Percentiles rank a stretch among this genome's conserved stretches.
These are phyloP conservation scores for Volvariella surrecta DNA, from an alignment of 1,284 basidiomycete genomes.

Conservation along the genomic window DNA sequence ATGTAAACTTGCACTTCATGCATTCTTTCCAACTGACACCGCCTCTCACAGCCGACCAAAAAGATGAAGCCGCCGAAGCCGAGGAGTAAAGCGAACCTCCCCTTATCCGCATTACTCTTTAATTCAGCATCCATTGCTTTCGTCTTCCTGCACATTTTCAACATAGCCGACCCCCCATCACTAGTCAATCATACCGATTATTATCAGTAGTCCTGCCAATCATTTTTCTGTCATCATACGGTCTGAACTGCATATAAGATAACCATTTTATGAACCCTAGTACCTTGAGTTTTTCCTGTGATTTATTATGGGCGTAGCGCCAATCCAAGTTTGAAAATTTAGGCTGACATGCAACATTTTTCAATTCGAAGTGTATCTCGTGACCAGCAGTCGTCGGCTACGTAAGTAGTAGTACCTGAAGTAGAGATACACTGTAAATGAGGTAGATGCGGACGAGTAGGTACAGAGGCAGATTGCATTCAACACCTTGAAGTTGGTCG, in stretches of 20 bases:
- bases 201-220: slow-evolving; percentile 10
- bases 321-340: no score
- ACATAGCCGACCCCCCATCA: slow-evolving; percentile 4
- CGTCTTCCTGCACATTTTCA: slow-evolving; percentile 11
- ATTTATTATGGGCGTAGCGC: no score
- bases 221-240: slow-evolving; percentile 8
- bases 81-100: slow-evolving; percentile 42
- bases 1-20: slow-evolving; percentile 19
- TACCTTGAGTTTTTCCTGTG: no score
- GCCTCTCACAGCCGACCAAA: slow-evolving; percentile 43
- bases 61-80: slow-evolving; percentile 52
- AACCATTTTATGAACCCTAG: neutral
- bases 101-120: slow-evolving; percentile 15
- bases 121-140: slow-evolving; percentile 9
- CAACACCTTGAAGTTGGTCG: no score
- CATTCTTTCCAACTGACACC: neutral
- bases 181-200: slow-evolving; percentile 8
- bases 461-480: no score
- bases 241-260: slow-evolving; percentile 8
- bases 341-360: no score
- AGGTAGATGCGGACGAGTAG: no score
- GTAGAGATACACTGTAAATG: no score
- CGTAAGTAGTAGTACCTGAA: no score
- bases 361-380: no score
- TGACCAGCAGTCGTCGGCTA: no score